A percentile compares a stretch with the other conserved stretches of the same genome.
phyloP scores from a whole-genome alignment of 1,139 yeast genomes.

The Scheffersomyces insectosa region DNA sequence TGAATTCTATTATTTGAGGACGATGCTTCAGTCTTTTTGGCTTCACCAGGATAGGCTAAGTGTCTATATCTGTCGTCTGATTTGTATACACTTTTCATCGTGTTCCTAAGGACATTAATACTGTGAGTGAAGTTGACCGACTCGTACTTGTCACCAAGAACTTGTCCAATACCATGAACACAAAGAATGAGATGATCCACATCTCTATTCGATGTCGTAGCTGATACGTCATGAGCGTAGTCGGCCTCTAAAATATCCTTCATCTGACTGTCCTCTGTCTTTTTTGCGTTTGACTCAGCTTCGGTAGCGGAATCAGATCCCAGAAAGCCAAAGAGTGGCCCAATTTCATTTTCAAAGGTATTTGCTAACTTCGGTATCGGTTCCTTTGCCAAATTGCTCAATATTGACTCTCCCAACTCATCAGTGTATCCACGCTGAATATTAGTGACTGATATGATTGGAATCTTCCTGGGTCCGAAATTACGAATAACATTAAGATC shows the following conservation, averaged over 20 bases:
- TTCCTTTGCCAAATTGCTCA: slow-evolving; percentile 28
- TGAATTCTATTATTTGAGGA: slow-evolving; percentile 61
- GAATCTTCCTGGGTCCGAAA: slow-evolving; percentile 31
- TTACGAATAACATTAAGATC: slow-evolving; percentile 42
- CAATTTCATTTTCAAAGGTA: slow-evolving; percentile 31
- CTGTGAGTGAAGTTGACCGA: slow-evolving; percentile 87
- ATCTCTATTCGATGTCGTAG: slow-evolving; percentile 44
- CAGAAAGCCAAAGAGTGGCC: slow-evolving; percentile 16
- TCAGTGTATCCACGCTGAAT: slow-evolving; percentile 41
- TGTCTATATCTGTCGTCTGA: slow-evolving; percentile 45
- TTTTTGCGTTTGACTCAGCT: slow-evolving; percentile 17
- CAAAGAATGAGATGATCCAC: slow-evolving; percentile 82
- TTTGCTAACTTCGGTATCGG: slow-evolving; percentile 53
- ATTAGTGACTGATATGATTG: slow-evolving; percentile 35
- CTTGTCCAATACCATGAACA: slow-evolving; percentile 93
- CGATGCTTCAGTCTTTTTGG: slow-evolving; percentile 7
- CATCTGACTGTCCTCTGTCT: slow-evolving; percentile 23
- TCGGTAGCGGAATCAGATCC: slow-evolving; percentile 12
- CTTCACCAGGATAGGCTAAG: slow-evolving; percentile 32
- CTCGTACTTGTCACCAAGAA: slow-evolving; percentile 75
- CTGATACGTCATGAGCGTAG: slow-evolving; percentile 40
- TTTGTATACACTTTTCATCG: slow-evolving; percentile 57
- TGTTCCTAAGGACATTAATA: slow-evolving; percentile 66
- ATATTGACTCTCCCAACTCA: slow-evolving; percentile 27
- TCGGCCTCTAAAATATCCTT: slow-evolving; percentile 54